These are phyloP conservation scores for Grigorovia jiainica DNA, from an alignment of 805 yeast species.

Conservation along the genomic window DNA sequence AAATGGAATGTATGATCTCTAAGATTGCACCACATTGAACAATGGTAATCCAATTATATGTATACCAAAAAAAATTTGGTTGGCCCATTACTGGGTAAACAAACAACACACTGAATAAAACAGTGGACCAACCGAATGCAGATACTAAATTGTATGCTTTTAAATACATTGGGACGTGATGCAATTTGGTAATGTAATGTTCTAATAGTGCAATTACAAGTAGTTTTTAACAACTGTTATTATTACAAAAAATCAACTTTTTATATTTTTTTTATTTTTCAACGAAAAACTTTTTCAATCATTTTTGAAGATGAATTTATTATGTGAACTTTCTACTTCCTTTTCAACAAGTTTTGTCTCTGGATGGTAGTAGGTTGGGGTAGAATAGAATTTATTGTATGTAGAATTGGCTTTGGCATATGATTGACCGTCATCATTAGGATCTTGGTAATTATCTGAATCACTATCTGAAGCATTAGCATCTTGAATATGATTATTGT, in stretches of 20 bases:
- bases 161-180: background rate
- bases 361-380: background rate
- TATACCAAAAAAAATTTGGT: conserved; percentile 52
- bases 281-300: too few species aligned
- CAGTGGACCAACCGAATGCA: conserved; percentile 44
- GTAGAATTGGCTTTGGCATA: conserved; percentile 56
- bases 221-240: too few species aligned
- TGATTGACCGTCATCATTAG: conserved; percentile 73
- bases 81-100: conserved; percentile 44
- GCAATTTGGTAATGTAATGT: too few species aligned
- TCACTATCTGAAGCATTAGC: too few species aligned
- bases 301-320: too few species aligned
- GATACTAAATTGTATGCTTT: conserved; percentile 41
- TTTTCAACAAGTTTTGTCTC: background rate
- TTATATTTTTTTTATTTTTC: too few species aligned
- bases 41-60: conserved; percentile 47
- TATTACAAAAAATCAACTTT: too few species aligned
- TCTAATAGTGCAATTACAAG: too few species aligned
- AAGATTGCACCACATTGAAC: conserved; percentile 74
- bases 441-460: conserved; percentile 65
- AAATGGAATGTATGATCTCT: conserved; percentile 68
- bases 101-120: conserved; percentile 36
- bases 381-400: conserved; percentile 31
- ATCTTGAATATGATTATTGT: too few species aligned
- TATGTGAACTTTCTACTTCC: too few species aligned